Conservation (phyloP, 73 alveolate genomes). For the Paramecium biaurelia region DNA sequence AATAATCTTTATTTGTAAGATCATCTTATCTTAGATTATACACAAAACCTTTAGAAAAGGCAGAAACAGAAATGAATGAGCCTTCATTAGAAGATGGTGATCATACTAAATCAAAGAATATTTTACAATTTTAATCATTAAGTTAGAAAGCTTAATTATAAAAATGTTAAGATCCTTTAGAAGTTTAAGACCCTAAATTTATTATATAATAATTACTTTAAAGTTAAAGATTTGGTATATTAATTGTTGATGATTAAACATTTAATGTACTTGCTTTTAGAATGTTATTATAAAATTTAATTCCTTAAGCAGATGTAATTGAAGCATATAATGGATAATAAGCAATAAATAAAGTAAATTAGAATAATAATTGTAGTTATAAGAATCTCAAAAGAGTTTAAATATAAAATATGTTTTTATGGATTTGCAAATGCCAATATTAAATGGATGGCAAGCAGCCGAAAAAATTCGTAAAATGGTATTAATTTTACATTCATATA, state of each 20-base stretch:
- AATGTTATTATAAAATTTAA: background rate
- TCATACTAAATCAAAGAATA: background rate
- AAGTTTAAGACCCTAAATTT: background rate
- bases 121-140: background rate
- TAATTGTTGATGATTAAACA: constrained; percentile 57
- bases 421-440: constrained; percentile 60
- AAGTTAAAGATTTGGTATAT: constrained; percentile 8
- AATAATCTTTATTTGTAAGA: background rate
- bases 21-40: background rate
- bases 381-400: background rate
- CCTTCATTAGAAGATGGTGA: constrained; percentile 8
- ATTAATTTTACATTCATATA: background rate
- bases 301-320: background rate
- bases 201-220: background rate
- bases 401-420: constrained; percentile 16
- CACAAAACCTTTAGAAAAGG: background rate
- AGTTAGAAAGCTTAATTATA: background rate
- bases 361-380: background rate
- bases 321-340: constrained; percentile 63
- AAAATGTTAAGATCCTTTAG: background rate
- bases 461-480: background rate
- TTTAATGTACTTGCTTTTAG: constrained; percentile 53
- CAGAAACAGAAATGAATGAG: background rate
- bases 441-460: constrained; percentile 60
- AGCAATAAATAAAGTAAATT: constrained; percentile 17